Conservation (phyloP, 805 yeast species). For the Yarrowia osloensis region DNA sequence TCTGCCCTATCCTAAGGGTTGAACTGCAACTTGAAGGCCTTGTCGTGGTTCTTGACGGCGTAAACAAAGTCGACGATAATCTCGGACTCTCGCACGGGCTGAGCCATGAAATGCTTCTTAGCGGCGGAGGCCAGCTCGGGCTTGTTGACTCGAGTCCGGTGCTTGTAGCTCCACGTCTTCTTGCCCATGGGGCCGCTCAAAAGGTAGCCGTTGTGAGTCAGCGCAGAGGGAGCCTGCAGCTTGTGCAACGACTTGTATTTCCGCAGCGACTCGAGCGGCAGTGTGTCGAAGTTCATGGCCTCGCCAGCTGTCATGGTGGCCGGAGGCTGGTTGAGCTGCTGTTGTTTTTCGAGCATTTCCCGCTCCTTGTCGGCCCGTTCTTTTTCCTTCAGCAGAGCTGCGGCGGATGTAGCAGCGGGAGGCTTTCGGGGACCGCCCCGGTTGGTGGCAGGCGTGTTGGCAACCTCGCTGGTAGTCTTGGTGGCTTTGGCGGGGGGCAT, state of each 20-base stretch:
- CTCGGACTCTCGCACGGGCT: constrained; percentile 75
- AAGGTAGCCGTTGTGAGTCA: constrained; percentile 68
- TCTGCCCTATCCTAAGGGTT: constrained; percentile 1
- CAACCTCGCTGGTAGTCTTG: background rate
- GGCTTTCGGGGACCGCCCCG: constrained; percentile 20
- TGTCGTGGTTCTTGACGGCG: constrained; percentile 71
- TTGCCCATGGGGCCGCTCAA: constrained; percentile 73
- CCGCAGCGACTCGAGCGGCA: constrained; percentile 65
- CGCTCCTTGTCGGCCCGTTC: constrained; percentile 28
- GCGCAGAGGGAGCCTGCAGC: constrained; percentile 56
- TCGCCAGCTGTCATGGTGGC: constrained; percentile 17
- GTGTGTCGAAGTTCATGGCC: constrained; percentile 61
- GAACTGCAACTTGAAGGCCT: constrained; percentile 39
- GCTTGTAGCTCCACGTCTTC: constrained; percentile 54
- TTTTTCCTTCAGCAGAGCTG: constrained; percentile 8
- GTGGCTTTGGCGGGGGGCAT: constrained; percentile 27
- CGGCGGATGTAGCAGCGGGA: constrained; percentile 1
- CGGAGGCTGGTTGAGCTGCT: constrained; percentile 10
- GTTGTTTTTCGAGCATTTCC: constrained; percentile 18
- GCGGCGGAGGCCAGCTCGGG: constrained; percentile 60
- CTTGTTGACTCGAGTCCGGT: constrained; percentile 53
- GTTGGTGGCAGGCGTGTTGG: constrained; percentile 2
- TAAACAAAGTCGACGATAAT: constrained; percentile 86
- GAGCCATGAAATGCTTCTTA: constrained; percentile 65
- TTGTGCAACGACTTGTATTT: constrained; percentile 65